These are phyloP conservation scores for Microbotryomycetes sp. DNA, from an alignment of 1,284 basidiomycete species.

Conservation along the genomic window DNA sequence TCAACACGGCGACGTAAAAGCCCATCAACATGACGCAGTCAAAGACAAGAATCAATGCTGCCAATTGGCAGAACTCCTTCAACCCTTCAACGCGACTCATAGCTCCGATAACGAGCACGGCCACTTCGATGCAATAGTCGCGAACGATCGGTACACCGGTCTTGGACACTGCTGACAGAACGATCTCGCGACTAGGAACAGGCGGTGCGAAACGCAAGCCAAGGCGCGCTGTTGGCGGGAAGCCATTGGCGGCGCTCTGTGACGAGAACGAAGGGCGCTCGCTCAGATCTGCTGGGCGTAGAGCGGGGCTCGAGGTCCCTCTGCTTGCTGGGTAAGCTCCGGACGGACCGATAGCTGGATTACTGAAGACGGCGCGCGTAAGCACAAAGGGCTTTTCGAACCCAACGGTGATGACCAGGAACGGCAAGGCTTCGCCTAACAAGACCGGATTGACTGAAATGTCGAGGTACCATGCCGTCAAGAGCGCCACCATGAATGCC, in stretches of 20 bases:
- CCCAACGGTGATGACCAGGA: constrained; percentile 94
- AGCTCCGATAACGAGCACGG: constrained; percentile 78
- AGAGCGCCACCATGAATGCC: constrained; percentile 78
- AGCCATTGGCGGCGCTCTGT: not conserved
- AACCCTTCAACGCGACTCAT: constrained; percentile 81
- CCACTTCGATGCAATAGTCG: constrained; percentile 88
- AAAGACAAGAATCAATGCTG: constrained; percentile 72
- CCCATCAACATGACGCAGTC: constrained; percentile 87
- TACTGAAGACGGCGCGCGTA: constrained; percentile 80
- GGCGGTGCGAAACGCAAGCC: constrained; percentile 48
- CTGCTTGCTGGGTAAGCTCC: constrained; percentile 14
- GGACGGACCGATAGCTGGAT: constrained; percentile 58
- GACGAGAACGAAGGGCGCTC: constrained; percentile 12
- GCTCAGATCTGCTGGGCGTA: constrained; percentile 1
- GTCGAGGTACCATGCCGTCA: constrained; percentile 70
- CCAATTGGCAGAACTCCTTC: constrained; percentile 89
- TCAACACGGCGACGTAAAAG: constrained; percentile 80
- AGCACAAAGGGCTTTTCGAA: constrained; percentile 96
- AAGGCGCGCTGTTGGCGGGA: constrained; percentile 26
- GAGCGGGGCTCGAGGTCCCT: constrained; percentile 20
- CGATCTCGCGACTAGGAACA: constrained; percentile 68
- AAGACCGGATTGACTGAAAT: constrained; percentile 89
- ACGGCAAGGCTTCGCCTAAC: constrained; percentile 89
- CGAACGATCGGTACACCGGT: constrained; percentile 78
- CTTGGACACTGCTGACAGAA: constrained; percentile 70